Conservation (phyloP, 2,329 filamentous ascomycete species). For the Pseudocercospora cruenta region DNA sequence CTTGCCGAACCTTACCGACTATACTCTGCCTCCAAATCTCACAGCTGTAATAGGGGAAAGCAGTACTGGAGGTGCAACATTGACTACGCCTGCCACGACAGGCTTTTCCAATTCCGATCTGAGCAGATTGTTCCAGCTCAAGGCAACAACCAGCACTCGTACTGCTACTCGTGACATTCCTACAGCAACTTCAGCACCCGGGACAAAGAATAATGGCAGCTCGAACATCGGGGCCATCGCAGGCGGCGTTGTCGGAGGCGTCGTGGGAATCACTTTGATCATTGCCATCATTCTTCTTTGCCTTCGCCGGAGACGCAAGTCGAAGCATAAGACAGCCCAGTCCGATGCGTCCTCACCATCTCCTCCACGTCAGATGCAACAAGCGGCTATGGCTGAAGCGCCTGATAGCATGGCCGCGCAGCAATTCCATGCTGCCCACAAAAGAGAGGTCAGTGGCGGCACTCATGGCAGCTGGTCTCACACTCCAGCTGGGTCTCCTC, state of each 20-base stretch:
- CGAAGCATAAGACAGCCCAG: conserved; percentile 32
- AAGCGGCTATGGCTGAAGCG: not conserved
- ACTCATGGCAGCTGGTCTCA: not conserved
- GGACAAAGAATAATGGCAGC: conserved; percentile 9
- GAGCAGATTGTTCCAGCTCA: conserved; percentile 57
- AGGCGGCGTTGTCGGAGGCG: conserved; percentile 46
- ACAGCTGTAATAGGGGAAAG: conserved; percentile 55
- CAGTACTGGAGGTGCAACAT: conserved; percentile 58
- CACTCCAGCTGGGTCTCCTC: conserved; percentile 3
- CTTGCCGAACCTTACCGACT: conserved; percentile 51
- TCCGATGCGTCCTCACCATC: not conserved
- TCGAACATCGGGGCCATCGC: conserved; percentile 43
- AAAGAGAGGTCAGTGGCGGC: not conserved
- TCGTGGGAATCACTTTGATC: conserved; percentile 36
- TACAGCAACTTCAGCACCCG: conserved; percentile 36
- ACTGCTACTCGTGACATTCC: conserved; percentile 54
- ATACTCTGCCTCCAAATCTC: conserved; percentile 55
- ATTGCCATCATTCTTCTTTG: conserved; percentile 33
- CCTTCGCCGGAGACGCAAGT: conserved; percentile 41
- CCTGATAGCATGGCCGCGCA: not conserved
- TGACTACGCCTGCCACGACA: conserved; percentile 49
- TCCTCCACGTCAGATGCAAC: not conserved
- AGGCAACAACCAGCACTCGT: conserved; percentile 51
- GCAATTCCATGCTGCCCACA: not conserved
- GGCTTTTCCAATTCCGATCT: conserved; percentile 59